These are phyloP conservation scores for Hortaea sp. DNA, from an alignment of 2,329 filamentous ascomycete species.

Conservation along the genomic window DNA sequence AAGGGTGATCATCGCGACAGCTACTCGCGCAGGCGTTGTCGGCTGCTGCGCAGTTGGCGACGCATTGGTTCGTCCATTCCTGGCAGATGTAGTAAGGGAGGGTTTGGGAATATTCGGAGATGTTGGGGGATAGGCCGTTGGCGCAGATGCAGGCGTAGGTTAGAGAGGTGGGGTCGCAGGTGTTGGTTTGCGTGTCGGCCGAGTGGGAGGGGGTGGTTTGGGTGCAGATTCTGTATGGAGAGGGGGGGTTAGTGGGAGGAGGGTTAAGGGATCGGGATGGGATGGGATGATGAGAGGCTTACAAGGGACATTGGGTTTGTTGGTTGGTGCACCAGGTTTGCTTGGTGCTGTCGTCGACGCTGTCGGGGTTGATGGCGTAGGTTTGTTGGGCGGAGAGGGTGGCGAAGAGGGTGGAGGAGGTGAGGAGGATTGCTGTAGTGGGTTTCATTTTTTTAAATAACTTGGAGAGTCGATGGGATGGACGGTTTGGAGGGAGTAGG, in stretches of 20 bases:
- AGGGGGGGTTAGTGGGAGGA: background rate
- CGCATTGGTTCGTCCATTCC: constrained; percentile 56
- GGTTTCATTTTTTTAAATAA: constrained; percentile 31
- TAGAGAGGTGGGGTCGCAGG: constrained; percentile 52
- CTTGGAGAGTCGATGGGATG: background rate
- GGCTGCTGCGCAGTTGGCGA: constrained; percentile 40
- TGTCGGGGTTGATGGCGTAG: constrained; percentile 54
- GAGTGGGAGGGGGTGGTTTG: constrained; percentile 41
- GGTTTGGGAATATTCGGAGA: constrained; percentile 67
- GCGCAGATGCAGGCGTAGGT: constrained; percentile 65
- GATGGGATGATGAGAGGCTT: background rate
- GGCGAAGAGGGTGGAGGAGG: constrained; percentile 29
- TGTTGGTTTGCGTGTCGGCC: constrained; percentile 46
- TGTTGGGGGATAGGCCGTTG: constrained; percentile 56
- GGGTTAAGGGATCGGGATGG: background rate
- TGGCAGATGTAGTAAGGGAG: constrained; percentile 69
- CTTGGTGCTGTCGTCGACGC: constrained; percentile 38
- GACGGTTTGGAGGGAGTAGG: background rate
- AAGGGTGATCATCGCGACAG: constrained; percentile 60
- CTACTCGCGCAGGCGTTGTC: constrained; percentile 48
- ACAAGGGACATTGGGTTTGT: constrained; percentile 52
- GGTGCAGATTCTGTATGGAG: constrained; percentile 47
- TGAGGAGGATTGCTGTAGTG: constrained; percentile 38
- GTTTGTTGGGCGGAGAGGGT: constrained; percentile 41
- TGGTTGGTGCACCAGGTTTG: constrained; percentile 56